These are phyloP conservation scores for Fagus sylvatica DNA, from an alignment of 306 rosid species.

Conservation along the genomic window DNA sequence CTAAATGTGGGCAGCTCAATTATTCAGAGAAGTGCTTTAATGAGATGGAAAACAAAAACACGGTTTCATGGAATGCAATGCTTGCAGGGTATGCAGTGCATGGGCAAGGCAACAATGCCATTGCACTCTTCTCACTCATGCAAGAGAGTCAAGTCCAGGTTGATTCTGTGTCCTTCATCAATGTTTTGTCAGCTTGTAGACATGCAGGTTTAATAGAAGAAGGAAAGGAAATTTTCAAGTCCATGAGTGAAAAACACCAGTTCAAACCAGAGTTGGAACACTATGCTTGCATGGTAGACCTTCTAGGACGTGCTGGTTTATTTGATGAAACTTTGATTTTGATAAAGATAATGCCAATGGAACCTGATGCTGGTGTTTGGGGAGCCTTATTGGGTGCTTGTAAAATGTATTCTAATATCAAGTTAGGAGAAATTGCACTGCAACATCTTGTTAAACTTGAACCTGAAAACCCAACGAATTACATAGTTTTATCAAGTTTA, in stretches of 20 bases:
- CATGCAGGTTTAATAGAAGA: slow-evolving; percentile 64
- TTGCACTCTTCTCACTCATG: slow-evolving; percentile 59
- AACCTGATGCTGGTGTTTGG: slow-evolving; percentile 70
- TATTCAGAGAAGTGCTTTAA: slow-evolving; percentile 59
- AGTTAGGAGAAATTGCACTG: slow-evolving; percentile 60
- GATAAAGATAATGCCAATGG: slow-evolving; percentile 50
- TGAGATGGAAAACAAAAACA: slow-evolving; percentile 60
- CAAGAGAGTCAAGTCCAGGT: slow-evolving; percentile 39
- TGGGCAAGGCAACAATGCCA: slow-evolving; percentile 53
- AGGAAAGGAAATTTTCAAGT: slow-evolving; percentile 49
- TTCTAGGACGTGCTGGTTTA: slow-evolving; percentile 60
- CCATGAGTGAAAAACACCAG: slow-evolving; percentile 50
- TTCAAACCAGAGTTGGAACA: slow-evolving; percentile 62
- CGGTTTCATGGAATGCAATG: slow-evolving; percentile 69
- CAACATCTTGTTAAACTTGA: slow-evolving; percentile 62
- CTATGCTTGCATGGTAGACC: slow-evolving; percentile 80
- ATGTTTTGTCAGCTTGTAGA: slow-evolving; percentile 72
- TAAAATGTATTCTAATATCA: slow-evolving; percentile 60
- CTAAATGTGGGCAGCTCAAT: slow-evolving; percentile 64
- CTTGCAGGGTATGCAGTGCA: slow-evolving; percentile 69
- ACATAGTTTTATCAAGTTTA: slow-evolving; percentile 53
- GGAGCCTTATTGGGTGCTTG: slow-evolving; percentile 82
- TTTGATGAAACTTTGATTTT: slow-evolving; percentile 52
- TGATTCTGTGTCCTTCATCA: slow-evolving; percentile 59
- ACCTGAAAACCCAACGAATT: slow-evolving; percentile 59